Conservation (phyloP, 164 flowering plant species). For the Taxillus chinensis region DNA sequence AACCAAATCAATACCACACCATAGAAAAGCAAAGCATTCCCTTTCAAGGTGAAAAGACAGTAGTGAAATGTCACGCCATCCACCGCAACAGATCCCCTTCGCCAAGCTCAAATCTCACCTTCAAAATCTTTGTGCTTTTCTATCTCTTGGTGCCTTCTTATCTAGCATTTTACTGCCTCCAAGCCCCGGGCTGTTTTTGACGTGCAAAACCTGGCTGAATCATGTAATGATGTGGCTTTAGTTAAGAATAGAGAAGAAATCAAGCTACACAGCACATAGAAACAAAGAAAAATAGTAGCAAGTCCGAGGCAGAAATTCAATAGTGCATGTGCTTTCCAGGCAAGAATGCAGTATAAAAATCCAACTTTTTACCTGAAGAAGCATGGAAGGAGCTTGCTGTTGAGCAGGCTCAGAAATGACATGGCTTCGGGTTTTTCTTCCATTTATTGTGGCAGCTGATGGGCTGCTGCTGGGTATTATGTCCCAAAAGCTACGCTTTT, state of each 20-base stretch:
- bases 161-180: constrained; percentile 14
- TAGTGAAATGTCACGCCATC: constrained; percentile 8
- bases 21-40: background rate
- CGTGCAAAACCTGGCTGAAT: constrained; percentile 92
- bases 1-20: constrained; percentile 5
- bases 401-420: constrained; percentile 27
- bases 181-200: constrained; percentile 19
- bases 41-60: constrained; percentile 4
- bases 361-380: constrained; percentile 61
- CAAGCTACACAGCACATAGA: constrained; percentile 8
- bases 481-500: constrained; percentile 88
- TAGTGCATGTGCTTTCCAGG: background rate
- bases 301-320: background rate
- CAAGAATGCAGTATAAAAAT: background rate
- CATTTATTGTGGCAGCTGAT: constrained; percentile 41
- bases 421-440: constrained; percentile 80
- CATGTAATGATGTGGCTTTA: constrained; percentile 31
- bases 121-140: background rate
- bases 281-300: background rate
- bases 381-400: constrained; percentile 66
- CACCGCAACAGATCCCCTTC: background rate
- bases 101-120: background rate
- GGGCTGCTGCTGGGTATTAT: constrained; percentile 81
- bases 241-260: constrained; percentile 12
- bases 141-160: background rate